phyloP scores from a whole-genome alignment of 2,329 filamentous ascomycete genomes.

The Fusarium sp. region DNA sequence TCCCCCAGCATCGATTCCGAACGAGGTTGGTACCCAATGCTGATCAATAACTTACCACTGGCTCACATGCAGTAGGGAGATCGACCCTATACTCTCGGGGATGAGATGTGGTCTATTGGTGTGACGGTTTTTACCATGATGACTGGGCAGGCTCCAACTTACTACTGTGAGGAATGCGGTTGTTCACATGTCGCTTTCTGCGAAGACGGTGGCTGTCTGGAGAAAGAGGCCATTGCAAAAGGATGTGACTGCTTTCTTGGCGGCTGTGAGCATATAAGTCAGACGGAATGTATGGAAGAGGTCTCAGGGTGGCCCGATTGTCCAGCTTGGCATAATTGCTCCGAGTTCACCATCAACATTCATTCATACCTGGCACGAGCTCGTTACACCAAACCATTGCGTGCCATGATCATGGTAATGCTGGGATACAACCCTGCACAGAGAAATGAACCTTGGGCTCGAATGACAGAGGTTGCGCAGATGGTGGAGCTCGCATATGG shows the following conservation, averaged over 20 bases:
- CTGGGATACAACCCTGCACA: conserved; percentile 38
- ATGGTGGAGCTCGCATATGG: conserved; percentile 40
- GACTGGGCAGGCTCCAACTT: conserved; percentile 38
- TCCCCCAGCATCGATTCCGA: conserved; percentile 11
- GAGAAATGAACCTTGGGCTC: neutral
- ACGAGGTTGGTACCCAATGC: conserved; percentile 1
- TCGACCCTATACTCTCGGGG: conserved; percentile 48
- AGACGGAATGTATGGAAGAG: conserved; percentile 13
- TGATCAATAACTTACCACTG: neutral
- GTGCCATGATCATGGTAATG: conserved; percentile 36
- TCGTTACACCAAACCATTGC: conserved; percentile 43
- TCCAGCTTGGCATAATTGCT: conserved; percentile 32
- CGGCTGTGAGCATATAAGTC: conserved; percentile 31
- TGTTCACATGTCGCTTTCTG: conserved; percentile 47
- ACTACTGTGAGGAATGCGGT: conserved; percentile 28
- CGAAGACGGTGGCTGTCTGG: conserved; percentile 40
- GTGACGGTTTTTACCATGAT: conserved; percentile 55
- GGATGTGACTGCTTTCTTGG: conserved; percentile 37
- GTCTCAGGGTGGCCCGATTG: conserved; percentile 14
- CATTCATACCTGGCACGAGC: conserved; percentile 41
- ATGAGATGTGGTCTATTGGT: conserved; percentile 53
- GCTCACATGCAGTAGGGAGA: conserved; percentile 35
- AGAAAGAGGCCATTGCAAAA: conserved; percentile 17
- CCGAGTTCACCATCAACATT: conserved; percentile 43
- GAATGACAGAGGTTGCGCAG: conserved; percentile 13